These are phyloP conservation scores for Rhododendron henanense DNA, from an alignment of 148 eudicot genomes.

Conservation along the genomic window DNA sequence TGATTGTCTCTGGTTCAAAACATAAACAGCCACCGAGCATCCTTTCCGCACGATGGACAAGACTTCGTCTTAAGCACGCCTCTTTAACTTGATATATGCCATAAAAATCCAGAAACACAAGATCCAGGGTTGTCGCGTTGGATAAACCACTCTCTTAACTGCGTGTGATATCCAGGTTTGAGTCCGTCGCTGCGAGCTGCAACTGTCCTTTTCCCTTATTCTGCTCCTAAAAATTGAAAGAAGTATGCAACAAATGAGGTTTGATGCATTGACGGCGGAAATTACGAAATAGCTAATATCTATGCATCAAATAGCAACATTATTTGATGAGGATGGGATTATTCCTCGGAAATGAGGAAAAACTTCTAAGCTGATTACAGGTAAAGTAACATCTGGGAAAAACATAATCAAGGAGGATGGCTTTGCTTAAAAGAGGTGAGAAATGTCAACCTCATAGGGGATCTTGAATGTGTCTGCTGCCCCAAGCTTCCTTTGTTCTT, in stretches of 20 bases:
- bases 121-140: not conserved
- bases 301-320: not conserved
- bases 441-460: slow-evolving; percentile 68
- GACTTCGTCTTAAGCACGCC: not conserved
- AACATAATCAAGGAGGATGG: not conserved
- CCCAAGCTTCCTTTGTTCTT: slow-evolving; percentile 78
- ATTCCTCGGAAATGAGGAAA: not conserved
- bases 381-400: not conserved
- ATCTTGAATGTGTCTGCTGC: slow-evolving; percentile 81
- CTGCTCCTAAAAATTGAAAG: not conserved
- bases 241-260: not conserved
- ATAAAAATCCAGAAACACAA: not conserved
- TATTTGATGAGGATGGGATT: not conserved
- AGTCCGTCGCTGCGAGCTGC: not conserved
- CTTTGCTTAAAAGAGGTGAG: slow-evolving; percentile 51
- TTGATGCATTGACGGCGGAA: not conserved
- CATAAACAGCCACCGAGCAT: not conserved
- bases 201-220: not conserved
- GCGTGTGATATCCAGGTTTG: not conserved
- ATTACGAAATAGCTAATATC: not conserved
- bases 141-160: not conserved
- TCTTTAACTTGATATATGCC: not conserved
- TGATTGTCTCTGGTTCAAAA: not conserved
- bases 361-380: not conserved
- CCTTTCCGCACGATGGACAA: not conserved